Percentiles rank a stretch among this genome's conserved stretches.
phyloP scores from a whole-genome alignment of 768 basidiomycete genomes.

The Lyophyllum decastes region DNA sequence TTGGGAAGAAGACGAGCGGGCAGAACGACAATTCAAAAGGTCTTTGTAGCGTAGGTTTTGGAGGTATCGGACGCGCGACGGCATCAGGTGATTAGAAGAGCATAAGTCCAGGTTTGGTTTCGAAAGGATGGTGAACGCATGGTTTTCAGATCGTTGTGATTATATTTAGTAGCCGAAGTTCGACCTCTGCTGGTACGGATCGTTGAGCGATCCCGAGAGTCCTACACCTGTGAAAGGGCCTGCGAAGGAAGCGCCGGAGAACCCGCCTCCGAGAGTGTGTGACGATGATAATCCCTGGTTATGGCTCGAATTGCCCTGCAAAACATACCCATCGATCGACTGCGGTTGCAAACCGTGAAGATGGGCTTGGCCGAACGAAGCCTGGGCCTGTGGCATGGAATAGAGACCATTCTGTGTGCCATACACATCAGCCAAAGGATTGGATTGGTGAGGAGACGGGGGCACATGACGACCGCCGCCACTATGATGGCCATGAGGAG shows the following conservation, averaged over 20 bases:
- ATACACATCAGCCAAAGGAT: conserved; percentile 67
- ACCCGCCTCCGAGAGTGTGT: conserved; percentile 56
- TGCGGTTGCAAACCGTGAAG: conserved; percentile 67
- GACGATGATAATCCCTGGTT: conserved; percentile 62
- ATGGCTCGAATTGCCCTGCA: conserved; percentile 72
- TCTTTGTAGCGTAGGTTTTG: conserved; percentile 43
- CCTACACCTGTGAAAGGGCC: conserved; percentile 57
- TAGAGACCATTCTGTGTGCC: conserved; percentile 64
- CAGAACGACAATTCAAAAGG: conserved; percentile 43
- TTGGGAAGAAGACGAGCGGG: conserved; percentile 33
- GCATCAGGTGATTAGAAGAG: conserved; percentile 37
- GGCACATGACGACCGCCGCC: conserved; percentile 55
- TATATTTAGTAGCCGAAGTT: conserved; percentile 82
- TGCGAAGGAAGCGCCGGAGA: conserved; percentile 56
- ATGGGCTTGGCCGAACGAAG: conserved; percentile 59
- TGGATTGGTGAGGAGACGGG: conserved; percentile 50
- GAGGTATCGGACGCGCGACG: conserved; percentile 30
- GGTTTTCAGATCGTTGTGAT: conserved; percentile 28
- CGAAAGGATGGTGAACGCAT: conserved; percentile 25
- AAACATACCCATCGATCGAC: conserved; percentile 79
- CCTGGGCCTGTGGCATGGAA: conserved; percentile 52
- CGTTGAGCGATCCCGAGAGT: conserved; percentile 56
- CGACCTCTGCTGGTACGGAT: conserved; percentile 71
- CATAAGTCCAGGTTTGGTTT: conserved; percentile 33
- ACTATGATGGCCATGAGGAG: conserved; percentile 24